Conservation (phyloP, 2,329 filamentous ascomycete species). For the Talaromyces sp. region DNA sequence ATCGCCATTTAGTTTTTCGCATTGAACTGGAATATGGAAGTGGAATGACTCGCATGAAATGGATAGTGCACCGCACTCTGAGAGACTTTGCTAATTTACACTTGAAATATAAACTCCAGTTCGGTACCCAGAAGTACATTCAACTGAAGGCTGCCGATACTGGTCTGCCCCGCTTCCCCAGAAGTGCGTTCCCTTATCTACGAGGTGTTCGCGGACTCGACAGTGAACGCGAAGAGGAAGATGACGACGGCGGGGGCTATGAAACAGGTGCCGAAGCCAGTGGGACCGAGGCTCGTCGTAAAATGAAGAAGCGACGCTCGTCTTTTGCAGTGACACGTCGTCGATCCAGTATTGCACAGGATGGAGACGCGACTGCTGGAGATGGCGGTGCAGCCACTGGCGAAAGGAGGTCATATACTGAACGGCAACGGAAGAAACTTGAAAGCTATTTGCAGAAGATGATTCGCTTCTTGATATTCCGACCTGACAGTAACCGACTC, state of each 20-base stretch:
- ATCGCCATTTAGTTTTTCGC: constrained; percentile 77
- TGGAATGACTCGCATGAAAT: constrained; percentile 92
- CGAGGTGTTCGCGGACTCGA: constrained; percentile 73
- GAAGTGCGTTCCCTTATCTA: constrained; percentile 82
- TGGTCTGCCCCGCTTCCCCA: constrained; percentile 80
- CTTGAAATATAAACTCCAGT: constrained; percentile 83
- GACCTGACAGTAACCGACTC: constrained; percentile 87
- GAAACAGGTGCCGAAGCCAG: constrained; percentile 57
- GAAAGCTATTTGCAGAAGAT: constrained; percentile 89
- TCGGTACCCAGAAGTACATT: constrained; percentile 76
- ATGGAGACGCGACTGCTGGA: constrained; percentile 29
- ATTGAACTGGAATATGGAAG: constrained; percentile 96
- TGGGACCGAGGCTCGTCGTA: constrained; percentile 57
- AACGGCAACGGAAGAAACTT: constrained; percentile 75
- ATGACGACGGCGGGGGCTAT: constrained; percentile 41
- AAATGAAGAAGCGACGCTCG: constrained; percentile 48
- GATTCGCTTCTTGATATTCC: constrained; percentile 95
- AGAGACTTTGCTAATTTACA: constrained; percentile 90
- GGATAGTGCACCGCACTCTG: constrained; percentile 82
- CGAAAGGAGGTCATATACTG: constrained; percentile 60
- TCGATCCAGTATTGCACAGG: constrained; percentile 48
- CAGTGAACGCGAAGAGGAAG: constrained; percentile 70
- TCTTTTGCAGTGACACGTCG: constrained; percentile 54
- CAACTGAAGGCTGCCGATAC: constrained; percentile 62
- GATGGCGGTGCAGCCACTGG: constrained; percentile 34